Percentiles rank a stretch among this genome's conserved stretches.
phyloP scores from a whole-genome alignment of 129 eudicot genomes.

The Kitagawia praeruptora region DNA sequence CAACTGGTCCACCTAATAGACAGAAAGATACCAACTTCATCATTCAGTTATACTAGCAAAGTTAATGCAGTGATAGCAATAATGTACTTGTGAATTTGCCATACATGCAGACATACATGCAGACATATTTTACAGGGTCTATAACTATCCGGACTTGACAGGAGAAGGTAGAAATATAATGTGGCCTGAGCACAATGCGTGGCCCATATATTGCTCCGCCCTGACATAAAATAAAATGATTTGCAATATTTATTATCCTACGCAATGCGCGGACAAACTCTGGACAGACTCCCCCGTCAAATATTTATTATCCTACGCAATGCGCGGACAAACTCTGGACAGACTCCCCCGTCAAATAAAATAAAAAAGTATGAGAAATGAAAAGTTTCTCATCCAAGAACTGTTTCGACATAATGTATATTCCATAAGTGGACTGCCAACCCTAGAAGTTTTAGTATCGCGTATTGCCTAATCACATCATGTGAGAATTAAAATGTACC shows the following conservation, averaged over 20 bases:
- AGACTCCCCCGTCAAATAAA: too few relatives aligned
- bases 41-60: neutral
- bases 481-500: neutral
- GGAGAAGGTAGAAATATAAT: neutral
- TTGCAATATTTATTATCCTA: neutral
- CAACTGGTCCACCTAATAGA: constrained; percentile 74
- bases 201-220: neutral
- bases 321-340: neutral
- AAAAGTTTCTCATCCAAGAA: neutral
- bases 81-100: neutral
- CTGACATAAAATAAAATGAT: neutral
- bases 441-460: neutral
- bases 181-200: neutral
- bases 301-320: neutral
- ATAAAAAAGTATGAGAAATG: too few relatives aligned
- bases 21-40: constrained; percentile 19
- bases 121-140: neutral
- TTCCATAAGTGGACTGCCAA: neutral
- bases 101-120: neutral
- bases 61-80: neutral
- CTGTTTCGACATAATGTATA: neutral
- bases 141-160: neutral
- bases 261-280: too few relatives aligned
- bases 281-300: too few relatives aligned
- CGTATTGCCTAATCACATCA: neutral